Base-by-base conservation (phyloP, 1,284 basidiomycete genomes). In the Abortiporus biennis region DNA sequence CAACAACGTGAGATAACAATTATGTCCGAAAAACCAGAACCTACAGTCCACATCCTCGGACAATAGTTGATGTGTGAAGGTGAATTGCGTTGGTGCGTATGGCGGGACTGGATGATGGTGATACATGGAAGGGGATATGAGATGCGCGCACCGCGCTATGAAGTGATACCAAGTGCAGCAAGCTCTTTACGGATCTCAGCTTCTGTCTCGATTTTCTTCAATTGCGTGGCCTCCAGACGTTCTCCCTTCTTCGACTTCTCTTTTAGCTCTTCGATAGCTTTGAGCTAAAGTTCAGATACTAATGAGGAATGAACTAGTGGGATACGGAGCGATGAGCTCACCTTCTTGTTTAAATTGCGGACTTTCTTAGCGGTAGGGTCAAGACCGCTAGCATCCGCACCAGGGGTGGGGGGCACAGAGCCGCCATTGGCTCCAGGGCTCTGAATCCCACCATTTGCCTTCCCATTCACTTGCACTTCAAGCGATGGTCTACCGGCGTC, bases 221-320 rank as follows among this genome's bases (percentile, higher is more conserved):
- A 64, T 66, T 98, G 94, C 19, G 93, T 97, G 46, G 83, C 85
- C 64, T 97, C 94, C 33, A 97, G 72, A 44, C 84, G 76, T 62
- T 97, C 93, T 1, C 94, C 94, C 36, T 85, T 78, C 55, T 78
- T 82, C 20, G 80, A 75, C 65, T 92, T 90, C 55, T 91, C 86
- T 70, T 96, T 96, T 42, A 97, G 76, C 56, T 97, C 93, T 25
- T 95, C 91, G 53, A 96, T 96, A 11, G 92, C 93, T 64, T 95
- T 95, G 55, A 96, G 74, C 89, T 95, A 51, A 42, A 47, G 16
- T 42, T 58, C 38, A 39, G 42, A 38, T 34, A 47, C 13, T 35
- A 19, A 12, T 29, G 21, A 16, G 12, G 43, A n/a, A n/a, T n/a
- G n/a, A n/a, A n/a, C n/a, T n/a, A 31, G 31, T 23, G 29, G 4